These are phyloP conservation scores for Tubosaeta brunneosetosa DNA, from an alignment of 768 basidiomycete species.

Conservation along the genomic window DNA sequence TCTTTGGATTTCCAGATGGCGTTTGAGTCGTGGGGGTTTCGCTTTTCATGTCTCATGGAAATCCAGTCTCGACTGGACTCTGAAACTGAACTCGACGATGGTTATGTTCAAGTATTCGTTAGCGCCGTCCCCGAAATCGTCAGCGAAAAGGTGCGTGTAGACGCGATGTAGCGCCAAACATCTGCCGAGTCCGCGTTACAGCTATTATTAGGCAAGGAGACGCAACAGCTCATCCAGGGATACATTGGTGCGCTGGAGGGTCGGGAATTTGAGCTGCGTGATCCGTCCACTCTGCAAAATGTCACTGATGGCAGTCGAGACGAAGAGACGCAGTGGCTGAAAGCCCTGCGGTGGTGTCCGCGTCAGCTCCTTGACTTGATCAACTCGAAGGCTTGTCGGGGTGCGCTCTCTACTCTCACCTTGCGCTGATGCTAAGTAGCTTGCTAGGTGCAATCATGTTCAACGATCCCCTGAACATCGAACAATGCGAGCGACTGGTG, in stretches of 20 bases:
- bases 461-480: conserved; percentile 67
- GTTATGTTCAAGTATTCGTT: conserved; percentile 65
- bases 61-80: conserved; percentile 16
- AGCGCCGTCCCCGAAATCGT: conserved; percentile 64
- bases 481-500: conserved; percentile 71
- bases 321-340: conserved; percentile 50
- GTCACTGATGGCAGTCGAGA: conserved; percentile 3
- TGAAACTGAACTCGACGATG: conserved; percentile 22
- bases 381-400: conserved; percentile 95
- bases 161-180: not conserved
- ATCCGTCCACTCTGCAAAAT: conserved; percentile 12
- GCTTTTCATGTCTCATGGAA: conserved; percentile 39
- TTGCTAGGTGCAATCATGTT: conserved; percentile 92
- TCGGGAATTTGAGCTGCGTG: conserved; percentile 32
- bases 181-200: conserved; percentile 26
- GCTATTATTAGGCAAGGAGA: conserved; percentile 65
- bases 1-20: conserved; percentile 40
- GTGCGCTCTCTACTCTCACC: conserved; percentile 36
- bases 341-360: conserved; percentile 80
- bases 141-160: conserved; percentile 52
- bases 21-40: conserved; percentile 69
- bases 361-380: conserved; percentile 73
- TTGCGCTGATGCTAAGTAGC: conserved; percentile 1
- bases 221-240: conserved; percentile 70
- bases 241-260: conserved; percentile 60